phyloP scores from a whole-genome alignment of 208 protist genomes.

The Leishmania arabica region DNA sequence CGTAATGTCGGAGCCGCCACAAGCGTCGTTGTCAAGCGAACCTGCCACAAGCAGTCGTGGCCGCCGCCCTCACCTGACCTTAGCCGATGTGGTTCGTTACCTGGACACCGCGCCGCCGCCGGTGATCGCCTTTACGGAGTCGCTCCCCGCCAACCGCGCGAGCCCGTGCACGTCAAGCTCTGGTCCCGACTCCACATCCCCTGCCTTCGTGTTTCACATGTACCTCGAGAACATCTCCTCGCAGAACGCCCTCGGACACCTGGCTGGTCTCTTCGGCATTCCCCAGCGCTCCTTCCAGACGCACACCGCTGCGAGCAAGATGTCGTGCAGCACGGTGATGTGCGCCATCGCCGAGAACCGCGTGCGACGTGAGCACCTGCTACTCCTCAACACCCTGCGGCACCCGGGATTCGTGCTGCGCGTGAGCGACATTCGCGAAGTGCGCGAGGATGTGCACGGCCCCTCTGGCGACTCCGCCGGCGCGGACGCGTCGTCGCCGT shows the following conservation, averaged over 20 bases:
- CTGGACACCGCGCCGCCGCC: slow-evolving; percentile 71
- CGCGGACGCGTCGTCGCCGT: background rate
- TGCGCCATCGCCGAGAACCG: slow-evolving; percentile 66
- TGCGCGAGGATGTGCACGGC: slow-evolving; percentile 20
- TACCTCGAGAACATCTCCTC: slow-evolving; percentile 83
- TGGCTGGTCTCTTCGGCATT: slow-evolving; percentile 68
- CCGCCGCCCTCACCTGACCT: slow-evolving; percentile 25
- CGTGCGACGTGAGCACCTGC: slow-evolving; percentile 65
- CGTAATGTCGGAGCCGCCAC: background rate
- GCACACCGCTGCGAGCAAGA: slow-evolving; percentile 74
- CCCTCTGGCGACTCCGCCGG: background rate
- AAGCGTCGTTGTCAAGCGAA: background rate
- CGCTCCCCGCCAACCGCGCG: slow-evolving; percentile 9
- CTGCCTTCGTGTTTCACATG: slow-evolving; percentile 82
- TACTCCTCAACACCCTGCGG: slow-evolving; percentile 87
- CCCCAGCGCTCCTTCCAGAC: slow-evolving; percentile 64
- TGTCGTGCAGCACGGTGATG: slow-evolving; percentile 70
- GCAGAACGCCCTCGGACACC: slow-evolving; percentile 80
- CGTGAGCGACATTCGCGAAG: slow-evolving; percentile 63
- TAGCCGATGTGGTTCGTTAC: slow-evolving; percentile 63
- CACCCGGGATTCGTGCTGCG: slow-evolving; percentile 87
- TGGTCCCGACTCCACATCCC: slow-evolving; percentile 9
- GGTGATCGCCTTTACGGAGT: slow-evolving; percentile 73
- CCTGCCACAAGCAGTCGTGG: background rate
- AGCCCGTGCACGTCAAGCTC: background rate